A percentile compares a stretch with the other conserved stretches of the same genome.
Conservation (phyloP, 2,329 filamentous ascomycete genomes). For the Botryosphaeria dothidea region DNA sequence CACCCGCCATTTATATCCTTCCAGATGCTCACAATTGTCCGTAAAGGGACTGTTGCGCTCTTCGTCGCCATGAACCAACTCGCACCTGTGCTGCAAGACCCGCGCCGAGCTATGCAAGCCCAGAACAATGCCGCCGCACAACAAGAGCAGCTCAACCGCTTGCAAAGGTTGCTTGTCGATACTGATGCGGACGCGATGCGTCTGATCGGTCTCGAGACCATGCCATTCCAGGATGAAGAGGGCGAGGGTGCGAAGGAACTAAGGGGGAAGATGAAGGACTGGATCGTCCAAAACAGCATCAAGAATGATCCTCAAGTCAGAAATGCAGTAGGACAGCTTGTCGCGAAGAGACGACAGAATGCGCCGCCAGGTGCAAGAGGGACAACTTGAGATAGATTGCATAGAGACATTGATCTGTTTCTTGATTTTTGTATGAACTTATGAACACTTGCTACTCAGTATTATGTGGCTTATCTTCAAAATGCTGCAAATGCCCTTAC, state of each 20-base stretch:
- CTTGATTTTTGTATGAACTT: no score
- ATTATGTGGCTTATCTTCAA: no score
- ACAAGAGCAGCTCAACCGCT: constrained; percentile 66
- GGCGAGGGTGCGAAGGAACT: constrained; percentile 65
- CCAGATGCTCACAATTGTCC: constrained; percentile 74
- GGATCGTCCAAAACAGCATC: constrained; percentile 84
- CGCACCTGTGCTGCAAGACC: constrained; percentile 43
- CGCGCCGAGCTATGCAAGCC: background rate
- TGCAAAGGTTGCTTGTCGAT: constrained; percentile 61
- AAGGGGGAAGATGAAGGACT: constrained; percentile 75
- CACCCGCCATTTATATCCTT: constrained; percentile 77
- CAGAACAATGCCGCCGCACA: constrained; percentile 25
- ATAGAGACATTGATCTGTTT: background rate
- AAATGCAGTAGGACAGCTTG: constrained; percentile 70
- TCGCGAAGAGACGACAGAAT: constrained; percentile 63
- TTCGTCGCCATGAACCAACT: constrained; percentile 30
- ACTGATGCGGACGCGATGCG: constrained; percentile 70
- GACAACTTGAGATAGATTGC: constrained; percentile 22
- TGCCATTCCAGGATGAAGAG: constrained; percentile 75
- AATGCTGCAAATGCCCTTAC: no score
- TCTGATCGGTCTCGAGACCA: constrained; percentile 75
- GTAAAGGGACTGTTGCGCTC: constrained; percentile 70
- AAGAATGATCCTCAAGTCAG: constrained; percentile 77
- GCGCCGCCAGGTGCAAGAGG: constrained; percentile 60
- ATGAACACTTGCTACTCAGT: no score